Conservation (phyloP, 2,329 filamentous ascomycete species). For the Trichoderma atroviride region DNA sequence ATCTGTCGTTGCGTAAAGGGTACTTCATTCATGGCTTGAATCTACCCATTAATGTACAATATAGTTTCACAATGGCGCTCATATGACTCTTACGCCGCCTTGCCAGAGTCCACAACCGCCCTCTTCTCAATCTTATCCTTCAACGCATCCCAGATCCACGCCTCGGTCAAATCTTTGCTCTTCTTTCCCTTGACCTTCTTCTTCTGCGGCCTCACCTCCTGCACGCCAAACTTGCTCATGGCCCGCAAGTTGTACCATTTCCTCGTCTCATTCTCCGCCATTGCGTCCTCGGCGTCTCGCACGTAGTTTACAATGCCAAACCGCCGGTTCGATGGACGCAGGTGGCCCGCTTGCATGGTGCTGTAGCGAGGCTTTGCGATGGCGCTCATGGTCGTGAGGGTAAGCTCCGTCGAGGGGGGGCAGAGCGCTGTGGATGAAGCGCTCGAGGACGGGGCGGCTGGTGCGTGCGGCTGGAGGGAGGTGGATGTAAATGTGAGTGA, state of each 20-base stretch:
- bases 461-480: conserved; percentile 67
- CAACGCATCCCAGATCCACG: conserved; percentile 48
- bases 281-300: conserved; percentile 37
- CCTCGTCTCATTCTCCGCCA: conserved; percentile 39
- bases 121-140: conserved; percentile 39
- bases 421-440: conserved; percentile 50
- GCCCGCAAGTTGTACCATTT: conserved; percentile 48
- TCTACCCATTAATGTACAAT: background rate
- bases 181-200: conserved; percentile 26
- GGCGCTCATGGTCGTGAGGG: conserved; percentile 58
- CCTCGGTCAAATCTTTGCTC: conserved; percentile 39
- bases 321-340: conserved; percentile 38
- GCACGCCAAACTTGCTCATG: conserved; percentile 45
- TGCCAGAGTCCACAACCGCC: background rate
- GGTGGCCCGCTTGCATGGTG: conserved; percentile 44
- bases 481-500: conserved; percentile 70
- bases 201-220: conserved; percentile 33
- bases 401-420: conserved; percentile 51
- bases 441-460: conserved; percentile 58
- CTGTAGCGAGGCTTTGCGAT: conserved; percentile 58
- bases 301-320: conserved; percentile 47
- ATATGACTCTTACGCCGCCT: background rate
- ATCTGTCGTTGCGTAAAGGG: background rate
- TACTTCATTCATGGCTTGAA: background rate
- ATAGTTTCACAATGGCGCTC: background rate